Evolutionary conservation across 2,329 filamentous ascomycete species (phyloP).

Genomic region (Pseudogymnoascus sp.): DNA sequence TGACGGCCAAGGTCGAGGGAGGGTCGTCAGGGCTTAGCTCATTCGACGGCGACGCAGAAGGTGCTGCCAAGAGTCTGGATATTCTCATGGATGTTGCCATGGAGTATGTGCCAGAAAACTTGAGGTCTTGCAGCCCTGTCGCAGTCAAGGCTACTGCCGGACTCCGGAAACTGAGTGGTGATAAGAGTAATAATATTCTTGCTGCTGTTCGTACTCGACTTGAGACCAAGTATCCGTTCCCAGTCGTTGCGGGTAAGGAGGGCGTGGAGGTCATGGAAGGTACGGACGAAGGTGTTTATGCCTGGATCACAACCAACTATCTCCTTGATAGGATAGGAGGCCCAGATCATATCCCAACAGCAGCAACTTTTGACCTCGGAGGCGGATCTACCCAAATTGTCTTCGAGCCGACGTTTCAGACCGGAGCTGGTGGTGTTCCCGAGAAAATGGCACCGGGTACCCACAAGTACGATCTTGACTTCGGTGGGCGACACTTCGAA

Average conservation of each 20-base stretch:
- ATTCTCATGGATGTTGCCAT: constrained; percentile 80
- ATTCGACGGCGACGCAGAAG: constrained; percentile 78
- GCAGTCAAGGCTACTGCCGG: constrained; percentile 98
- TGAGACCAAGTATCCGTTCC: constrained; percentile 88
- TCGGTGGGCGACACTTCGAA: constrained; percentile 83
- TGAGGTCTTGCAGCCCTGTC: constrained; percentile 86
- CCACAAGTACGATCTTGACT: constrained; percentile 89
- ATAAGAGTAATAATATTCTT: constrained; percentile 77
- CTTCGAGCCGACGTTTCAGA: constrained; percentile 89
- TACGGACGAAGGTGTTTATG: constrained; percentile 93
- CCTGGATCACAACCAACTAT: constrained; percentile 99
- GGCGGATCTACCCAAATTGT: constrained; percentile 98
- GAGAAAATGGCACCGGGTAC: constrained; percentile 80
- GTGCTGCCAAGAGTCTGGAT: constrained; percentile 84
- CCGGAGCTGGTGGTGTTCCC: constrained; percentile 70
- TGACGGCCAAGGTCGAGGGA: constrained; percentile 79
- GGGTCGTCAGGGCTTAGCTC: constrained; percentile 65
- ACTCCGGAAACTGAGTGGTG: constrained; percentile 74
- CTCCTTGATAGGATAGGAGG: constrained; percentile 95
- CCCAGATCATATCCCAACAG: constrained; percentile 81
- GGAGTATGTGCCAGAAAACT: constrained; percentile 73
- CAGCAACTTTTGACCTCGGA: constrained; percentile 91
- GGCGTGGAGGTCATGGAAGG: constrained; percentile 97
- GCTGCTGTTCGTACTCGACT: constrained; percentile 75
- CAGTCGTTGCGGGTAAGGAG: constrained; percentile 77